Evolutionary conservation across 495 filamentous ascomycete species (phyloP).

Genomic region (Lindgomyces ingoldianus): DNA sequence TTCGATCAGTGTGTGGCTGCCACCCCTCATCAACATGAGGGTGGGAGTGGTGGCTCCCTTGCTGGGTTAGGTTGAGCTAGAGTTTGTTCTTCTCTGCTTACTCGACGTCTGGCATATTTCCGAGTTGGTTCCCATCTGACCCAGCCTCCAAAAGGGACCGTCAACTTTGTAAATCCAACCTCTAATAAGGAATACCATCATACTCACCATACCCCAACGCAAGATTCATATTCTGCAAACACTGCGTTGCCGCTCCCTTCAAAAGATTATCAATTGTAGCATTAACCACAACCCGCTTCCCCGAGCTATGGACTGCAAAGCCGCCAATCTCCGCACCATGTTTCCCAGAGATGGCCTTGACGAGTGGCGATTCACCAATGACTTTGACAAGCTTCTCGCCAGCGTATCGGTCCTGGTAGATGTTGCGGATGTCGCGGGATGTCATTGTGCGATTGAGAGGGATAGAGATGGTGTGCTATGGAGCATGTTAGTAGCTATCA

Average conservation of each 20-base stretch:
- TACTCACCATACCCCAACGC: constrained; percentile 91
- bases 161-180: neutral
- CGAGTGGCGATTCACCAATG: constrained; percentile 79
- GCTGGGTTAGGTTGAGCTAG: too few species aligned
- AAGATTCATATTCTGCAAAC: constrained; percentile 97
- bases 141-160: neutral
- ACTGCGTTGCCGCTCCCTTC: constrained; percentile 96
- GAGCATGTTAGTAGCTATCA: neutral
- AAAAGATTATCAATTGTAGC: constrained; percentile 97
- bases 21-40: too few species aligned
- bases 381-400: constrained; percentile 94
- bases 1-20: too few species aligned
- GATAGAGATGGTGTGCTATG: constrained; percentile 82
- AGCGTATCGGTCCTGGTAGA: constrained; percentile 95
- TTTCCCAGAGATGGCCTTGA: constrained; percentile 85
- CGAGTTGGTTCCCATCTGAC: too few species aligned
- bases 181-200: constrained; percentile 72
- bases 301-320: constrained; percentile 84
- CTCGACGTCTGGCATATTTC: too few species aligned
- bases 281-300: constrained; percentile 89
- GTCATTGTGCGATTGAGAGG: constrained; percentile 82
- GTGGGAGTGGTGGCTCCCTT: too few species aligned
- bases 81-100: too few species aligned
- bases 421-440: constrained; percentile 85
- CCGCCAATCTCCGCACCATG: constrained; percentile 95